phyloP scores from a whole-genome alignment of 2,329 filamentous ascomycete genomes.

The Malbranchea zuffiana region DNA sequence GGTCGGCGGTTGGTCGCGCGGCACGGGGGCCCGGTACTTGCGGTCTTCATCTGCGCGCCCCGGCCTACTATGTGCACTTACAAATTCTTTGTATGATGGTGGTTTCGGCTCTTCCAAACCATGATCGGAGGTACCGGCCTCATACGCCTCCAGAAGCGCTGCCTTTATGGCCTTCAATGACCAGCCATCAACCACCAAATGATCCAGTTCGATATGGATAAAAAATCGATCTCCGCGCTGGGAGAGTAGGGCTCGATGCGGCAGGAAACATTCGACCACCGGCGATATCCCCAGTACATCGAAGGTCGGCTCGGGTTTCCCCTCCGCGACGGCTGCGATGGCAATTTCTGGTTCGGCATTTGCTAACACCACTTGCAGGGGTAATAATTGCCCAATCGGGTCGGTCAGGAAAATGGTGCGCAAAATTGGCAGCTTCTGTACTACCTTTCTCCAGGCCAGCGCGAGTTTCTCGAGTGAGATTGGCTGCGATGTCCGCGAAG shows the following conservation, averaged over 20 bases:
- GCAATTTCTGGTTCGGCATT: constrained; percentile 21
- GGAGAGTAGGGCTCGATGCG: constrained; percentile 28
- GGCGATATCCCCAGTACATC: constrained; percentile 27
- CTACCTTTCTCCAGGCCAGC: constrained; percentile 24
- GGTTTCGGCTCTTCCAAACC: no score
- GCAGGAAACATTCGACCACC: constrained; percentile 20
- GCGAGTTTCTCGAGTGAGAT: constrained; percentile 19
- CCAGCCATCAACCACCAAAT: no score
- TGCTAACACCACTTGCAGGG: constrained; percentile 29
- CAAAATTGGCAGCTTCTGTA: constrained; percentile 24
- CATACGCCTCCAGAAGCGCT: no score
- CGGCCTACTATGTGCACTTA: no score
- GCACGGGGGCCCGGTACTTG: no score
- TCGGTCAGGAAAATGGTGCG: constrained; percentile 26
- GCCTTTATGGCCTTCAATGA: no score
- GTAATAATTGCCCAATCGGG: constrained; percentile 23
- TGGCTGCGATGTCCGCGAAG: no score
- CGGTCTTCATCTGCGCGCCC: no score
- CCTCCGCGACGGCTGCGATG: constrained; percentile 15
- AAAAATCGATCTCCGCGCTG: constrained; percentile 25
- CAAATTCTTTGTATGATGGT: no score
- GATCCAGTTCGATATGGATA: no score
- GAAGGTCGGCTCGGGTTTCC: constrained; percentile 21
- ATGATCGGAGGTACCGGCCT: no score
- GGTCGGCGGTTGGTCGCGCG: no score